A percentile compares a stretch with the other conserved stretches of the same genome.
Evolutionary conservation across 805 yeast genomes (phyloP).

Genomic region (Saccharomycopsis synnaedendra): DNA sequence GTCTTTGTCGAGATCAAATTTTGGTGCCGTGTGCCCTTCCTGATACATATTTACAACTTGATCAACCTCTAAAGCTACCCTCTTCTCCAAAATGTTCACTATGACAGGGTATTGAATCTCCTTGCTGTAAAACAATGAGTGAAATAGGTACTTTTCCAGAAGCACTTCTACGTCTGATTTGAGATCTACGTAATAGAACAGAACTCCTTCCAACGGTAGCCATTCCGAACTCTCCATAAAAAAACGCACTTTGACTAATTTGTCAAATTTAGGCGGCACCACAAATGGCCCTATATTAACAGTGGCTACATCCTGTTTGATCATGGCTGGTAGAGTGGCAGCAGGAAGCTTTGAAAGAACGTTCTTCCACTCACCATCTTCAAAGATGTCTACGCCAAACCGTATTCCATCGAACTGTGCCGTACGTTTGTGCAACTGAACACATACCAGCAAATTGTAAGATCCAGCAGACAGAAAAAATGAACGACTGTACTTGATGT

Average conservation of each 20-base stretch:
- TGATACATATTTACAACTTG: neutral
- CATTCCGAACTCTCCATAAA: too few species aligned
- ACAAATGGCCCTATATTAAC: constrained; percentile 39
- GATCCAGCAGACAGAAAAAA: constrained; percentile 16
- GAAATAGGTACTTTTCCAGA: too few species aligned
- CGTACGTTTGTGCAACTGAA: constrained; percentile 1
- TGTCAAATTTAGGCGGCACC: constrained; percentile 5
- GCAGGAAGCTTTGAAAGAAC: constrained; percentile 28
- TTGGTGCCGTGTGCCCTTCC: neutral
- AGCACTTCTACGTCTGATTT: too few species aligned
- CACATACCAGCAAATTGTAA: constrained; percentile 18
- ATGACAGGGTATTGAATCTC: too few species aligned
- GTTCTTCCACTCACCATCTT: constrained; percentile 40
- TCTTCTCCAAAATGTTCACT: neutral
- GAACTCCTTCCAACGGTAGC: too few species aligned
- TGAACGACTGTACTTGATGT: constrained; percentile 9
- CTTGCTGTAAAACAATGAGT: too few species aligned
- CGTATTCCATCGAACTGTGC: neutral
- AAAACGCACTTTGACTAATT: neutral
- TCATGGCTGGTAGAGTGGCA: constrained; percentile 28
- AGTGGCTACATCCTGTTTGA: constrained; percentile 41
- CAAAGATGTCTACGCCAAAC: neutral
- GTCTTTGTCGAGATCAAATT: neutral
- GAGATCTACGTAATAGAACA: too few species aligned
- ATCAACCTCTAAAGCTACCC: neutral